These are phyloP conservation scores for Phytophthora macrochlamydospora DNA, from an alignment of 352 stramenopile genomes.

Conservation along the genomic window DNA sequence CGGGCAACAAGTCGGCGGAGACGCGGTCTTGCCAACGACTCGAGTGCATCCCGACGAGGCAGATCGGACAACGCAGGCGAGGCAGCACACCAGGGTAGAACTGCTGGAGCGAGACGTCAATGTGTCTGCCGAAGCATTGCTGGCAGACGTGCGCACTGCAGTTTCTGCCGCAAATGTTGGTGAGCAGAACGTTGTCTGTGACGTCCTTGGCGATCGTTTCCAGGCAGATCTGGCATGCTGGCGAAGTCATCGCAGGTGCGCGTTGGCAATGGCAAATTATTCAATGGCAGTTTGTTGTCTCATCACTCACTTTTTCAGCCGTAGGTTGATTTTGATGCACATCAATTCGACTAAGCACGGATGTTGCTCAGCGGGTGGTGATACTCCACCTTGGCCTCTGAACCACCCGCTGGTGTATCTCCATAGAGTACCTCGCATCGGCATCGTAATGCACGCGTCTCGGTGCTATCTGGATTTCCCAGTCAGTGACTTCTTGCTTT, in stretches of 20 bases:
- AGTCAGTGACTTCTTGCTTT: slow-evolving; percentile 2
- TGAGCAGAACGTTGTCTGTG: slow-evolving; percentile 1
- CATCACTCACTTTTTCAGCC: too few relatives aligned
- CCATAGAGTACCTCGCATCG: too few relatives aligned
- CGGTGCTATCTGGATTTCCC: too few relatives aligned
- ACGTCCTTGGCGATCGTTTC: slow-evolving; percentile 15
- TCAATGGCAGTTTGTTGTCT: too few relatives aligned
- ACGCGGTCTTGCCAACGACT: slow-evolving; percentile 23
- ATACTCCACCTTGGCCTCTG: too few relatives aligned
- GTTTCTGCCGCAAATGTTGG: slow-evolving; percentile 17
- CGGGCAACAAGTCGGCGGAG: neutral
- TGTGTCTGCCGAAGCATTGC: slow-evolving; percentile 25
- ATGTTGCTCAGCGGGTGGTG: too few relatives aligned
- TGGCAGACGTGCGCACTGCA: slow-evolving; percentile 29
- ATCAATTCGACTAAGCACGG: too few relatives aligned
- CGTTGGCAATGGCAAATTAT: too few relatives aligned
- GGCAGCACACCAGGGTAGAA: slow-evolving; percentile 41
- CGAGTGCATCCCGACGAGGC: slow-evolving; percentile 16
- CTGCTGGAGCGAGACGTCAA: slow-evolving; percentile 29
- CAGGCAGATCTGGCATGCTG: slow-evolving; percentile 47
- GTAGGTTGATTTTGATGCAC: too few relatives aligned
- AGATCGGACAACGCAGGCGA: slow-evolving; percentile 37
- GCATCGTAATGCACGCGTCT: too few relatives aligned
- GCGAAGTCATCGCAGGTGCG: slow-evolving; percentile 7
- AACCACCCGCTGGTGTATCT: too few relatives aligned